These are phyloP conservation scores for Persicaria maculosa DNA, from an alignment of 148 eudicot species.

Conservation along the genomic window DNA sequence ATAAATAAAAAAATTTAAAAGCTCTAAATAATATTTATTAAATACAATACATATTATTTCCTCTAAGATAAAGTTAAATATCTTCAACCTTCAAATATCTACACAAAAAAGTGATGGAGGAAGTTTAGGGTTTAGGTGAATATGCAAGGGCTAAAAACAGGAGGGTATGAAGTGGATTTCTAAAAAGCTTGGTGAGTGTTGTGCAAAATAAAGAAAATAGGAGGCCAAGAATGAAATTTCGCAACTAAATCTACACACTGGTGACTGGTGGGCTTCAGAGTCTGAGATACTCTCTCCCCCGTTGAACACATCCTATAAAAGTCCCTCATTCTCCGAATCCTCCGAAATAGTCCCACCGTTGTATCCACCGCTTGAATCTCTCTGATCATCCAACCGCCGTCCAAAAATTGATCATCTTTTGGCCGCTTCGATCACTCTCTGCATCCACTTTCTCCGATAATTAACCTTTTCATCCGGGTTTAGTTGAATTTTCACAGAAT, in stretches of 20 bases:
- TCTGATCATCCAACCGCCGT: slow-evolving; percentile 5
- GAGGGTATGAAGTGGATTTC: background rate
- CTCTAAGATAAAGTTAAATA: too few species aligned
- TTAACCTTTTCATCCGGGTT: background rate
- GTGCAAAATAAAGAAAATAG: background rate
- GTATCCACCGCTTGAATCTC: slow-evolving; percentile 1
- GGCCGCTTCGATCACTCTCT: background rate
- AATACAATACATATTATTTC: too few species aligned
- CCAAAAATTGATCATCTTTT: background rate
- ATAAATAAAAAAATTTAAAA: too few species aligned
- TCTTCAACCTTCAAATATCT: too few species aligned
- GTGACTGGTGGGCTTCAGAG: background rate
- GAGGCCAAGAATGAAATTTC: background rate
- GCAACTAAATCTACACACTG: background rate
- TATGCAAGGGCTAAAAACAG: background rate
- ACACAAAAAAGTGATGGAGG: too few species aligned
- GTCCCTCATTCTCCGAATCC: background rate
- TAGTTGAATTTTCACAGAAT: background rate
- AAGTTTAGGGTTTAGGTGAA: too few species aligned
- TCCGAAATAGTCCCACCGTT: background rate
- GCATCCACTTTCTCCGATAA: background rate
- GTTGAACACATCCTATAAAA: background rate
- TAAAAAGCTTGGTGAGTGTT: background rate
- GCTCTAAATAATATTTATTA: too few species aligned
- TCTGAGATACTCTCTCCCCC: background rate